Percentiles rank a stretch among this genome's conserved stretches.
phyloP scores from a whole-genome alignment of 345 rosid species.

The Turnera subulata region DNA sequence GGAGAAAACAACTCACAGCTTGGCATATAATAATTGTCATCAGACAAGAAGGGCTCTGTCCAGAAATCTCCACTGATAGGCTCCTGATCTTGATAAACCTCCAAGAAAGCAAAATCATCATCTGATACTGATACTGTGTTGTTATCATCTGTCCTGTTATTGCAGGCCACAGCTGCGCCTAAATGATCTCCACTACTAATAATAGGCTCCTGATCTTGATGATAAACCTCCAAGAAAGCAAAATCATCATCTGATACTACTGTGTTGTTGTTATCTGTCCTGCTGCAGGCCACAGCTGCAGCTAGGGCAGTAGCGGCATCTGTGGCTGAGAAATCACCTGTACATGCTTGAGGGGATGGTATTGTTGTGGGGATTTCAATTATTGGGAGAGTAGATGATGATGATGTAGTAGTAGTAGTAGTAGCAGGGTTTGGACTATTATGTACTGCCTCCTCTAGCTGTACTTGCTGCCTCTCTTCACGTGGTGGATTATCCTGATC shows the following conservation, averaged over 20 bases:
- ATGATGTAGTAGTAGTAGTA: too few species aligned
- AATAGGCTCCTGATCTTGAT: constrained; percentile 11
- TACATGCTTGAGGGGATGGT: constrained; percentile 18
- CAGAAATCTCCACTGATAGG: constrained; percentile 28
- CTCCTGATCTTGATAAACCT: constrained; percentile 19
- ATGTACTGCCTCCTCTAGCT: constrained; percentile 1
- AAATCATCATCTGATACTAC: constrained; percentile 5
- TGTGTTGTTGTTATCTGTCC: background rate
- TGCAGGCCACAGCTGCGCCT: background rate
- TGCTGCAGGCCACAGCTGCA: background rate
- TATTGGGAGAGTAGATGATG: constrained; percentile 9
- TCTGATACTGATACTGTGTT: constrained; percentile 1
- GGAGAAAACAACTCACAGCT: too few species aligned
- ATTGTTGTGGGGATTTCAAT: constrained; percentile 19
- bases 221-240: constrained; percentile 20
- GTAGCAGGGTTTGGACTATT: background rate
- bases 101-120: constrained; percentile 16
- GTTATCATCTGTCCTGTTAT: background rate
- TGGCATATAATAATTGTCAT: constrained; percentile 8
- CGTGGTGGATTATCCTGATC: background rate
- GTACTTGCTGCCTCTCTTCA: constrained; percentile 3
- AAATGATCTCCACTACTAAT: constrained; percentile 3
- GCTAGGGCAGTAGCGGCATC: background rate
- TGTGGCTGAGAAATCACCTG: constrained; percentile 9
- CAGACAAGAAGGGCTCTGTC: constrained; percentile 40